phyloP scores from a whole-genome alignment of 768 basidiomycete genomes.

The Gymnopilus junonius region DNA sequence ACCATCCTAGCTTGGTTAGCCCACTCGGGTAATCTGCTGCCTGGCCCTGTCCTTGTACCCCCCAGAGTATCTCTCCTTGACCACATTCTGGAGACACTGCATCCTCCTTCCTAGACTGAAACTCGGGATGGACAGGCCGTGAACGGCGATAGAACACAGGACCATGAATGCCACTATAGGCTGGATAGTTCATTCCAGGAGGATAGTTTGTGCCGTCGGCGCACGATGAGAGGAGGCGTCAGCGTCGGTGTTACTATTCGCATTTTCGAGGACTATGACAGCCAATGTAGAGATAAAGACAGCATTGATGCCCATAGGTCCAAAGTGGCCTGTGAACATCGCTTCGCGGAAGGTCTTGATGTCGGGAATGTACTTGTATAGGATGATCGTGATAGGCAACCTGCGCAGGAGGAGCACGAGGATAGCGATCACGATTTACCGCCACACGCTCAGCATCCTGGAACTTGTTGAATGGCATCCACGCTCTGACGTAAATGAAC shows the following conservation, averaged over 20 bases:
- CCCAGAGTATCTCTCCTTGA: slow-evolving; percentile 64
- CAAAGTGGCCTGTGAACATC: slow-evolving; percentile 94
- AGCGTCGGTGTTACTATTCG: slow-evolving; percentile 15
- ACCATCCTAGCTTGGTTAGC: slow-evolving; percentile 76
- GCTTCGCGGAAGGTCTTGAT: slow-evolving; percentile 95
- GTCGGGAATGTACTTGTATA: slow-evolving; percentile 95
- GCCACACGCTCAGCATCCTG: slow-evolving; percentile 77
- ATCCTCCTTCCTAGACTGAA: slow-evolving; percentile 95
- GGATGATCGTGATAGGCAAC: slow-evolving; percentile 79
- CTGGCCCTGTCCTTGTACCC: slow-evolving; percentile 1
- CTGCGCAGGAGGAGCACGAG: slow-evolving; percentile 83
- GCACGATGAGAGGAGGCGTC: background rate
- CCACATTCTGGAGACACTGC: slow-evolving; percentile 91
- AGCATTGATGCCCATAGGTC: slow-evolving; percentile 86
- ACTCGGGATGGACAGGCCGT: slow-evolving; percentile 92
- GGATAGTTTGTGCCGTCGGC: slow-evolving; percentile 51
- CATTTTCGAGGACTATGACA: slow-evolving; percentile 54
- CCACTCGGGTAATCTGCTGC: slow-evolving; percentile 70
- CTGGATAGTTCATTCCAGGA: slow-evolving; percentile 78
- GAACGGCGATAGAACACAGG: slow-evolving; percentile 83
- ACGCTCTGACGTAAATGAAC: slow-evolving; percentile 95
- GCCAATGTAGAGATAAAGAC: slow-evolving; percentile 93
- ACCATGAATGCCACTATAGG: slow-evolving; percentile 97
- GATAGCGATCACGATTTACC: slow-evolving; percentile 82
- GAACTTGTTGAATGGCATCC: slow-evolving; percentile 93